Evolutionary conservation across 352 stramenopile species (phyloP).

Genomic region (Globisporangium acanthophoron): DNA sequence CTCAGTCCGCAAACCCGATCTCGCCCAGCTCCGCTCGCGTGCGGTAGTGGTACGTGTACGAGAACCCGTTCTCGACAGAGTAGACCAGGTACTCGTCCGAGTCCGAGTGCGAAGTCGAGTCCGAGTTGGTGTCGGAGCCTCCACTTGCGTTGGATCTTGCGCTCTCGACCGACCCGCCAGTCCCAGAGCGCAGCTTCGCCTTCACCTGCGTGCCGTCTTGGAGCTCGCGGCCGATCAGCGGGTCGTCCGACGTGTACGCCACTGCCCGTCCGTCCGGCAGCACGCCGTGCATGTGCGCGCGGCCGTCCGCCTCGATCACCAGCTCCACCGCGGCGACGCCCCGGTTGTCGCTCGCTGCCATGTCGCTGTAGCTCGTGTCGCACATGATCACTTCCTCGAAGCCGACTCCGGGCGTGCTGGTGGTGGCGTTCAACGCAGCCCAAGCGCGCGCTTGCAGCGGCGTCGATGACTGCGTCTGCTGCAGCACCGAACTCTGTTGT

Average conservation of each 20-base stretch:
- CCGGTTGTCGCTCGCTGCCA: constrained; percentile 60
- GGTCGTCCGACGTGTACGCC: constrained; percentile 32
- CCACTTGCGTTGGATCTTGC: too few relatives aligned
- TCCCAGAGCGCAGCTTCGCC: constrained; percentile 31
- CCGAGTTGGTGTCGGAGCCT: too few relatives aligned
- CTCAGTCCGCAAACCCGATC: constrained; percentile 9
- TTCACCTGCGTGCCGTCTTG: constrained; percentile 61
- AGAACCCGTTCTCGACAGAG: constrained; percentile 50
- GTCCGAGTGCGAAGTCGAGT: background rate
- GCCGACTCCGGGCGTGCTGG: too few relatives aligned
- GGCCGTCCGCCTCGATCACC: constrained; percentile 50
- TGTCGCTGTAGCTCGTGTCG: constrained; percentile 92
- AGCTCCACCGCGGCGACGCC: constrained; percentile 75
- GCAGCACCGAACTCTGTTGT: too few relatives aligned
- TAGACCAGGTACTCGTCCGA: constrained; percentile 53
- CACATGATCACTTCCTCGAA: constrained; percentile 88
- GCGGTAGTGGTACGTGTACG: constrained; percentile 43
- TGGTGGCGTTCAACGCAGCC: too few relatives aligned
- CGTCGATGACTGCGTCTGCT: constrained; percentile 10
- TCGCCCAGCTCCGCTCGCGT: constrained; percentile 6
- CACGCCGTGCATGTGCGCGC: constrained; percentile 45
- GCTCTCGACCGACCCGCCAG: constrained; percentile 5
- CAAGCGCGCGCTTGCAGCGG: background rate
- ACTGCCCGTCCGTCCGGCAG: constrained; percentile 45
- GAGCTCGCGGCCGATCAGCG: constrained; percentile 41